phyloP scores from a whole-genome alignment of 257 asterid species.

The Nicotiana sylvestris region DNA sequence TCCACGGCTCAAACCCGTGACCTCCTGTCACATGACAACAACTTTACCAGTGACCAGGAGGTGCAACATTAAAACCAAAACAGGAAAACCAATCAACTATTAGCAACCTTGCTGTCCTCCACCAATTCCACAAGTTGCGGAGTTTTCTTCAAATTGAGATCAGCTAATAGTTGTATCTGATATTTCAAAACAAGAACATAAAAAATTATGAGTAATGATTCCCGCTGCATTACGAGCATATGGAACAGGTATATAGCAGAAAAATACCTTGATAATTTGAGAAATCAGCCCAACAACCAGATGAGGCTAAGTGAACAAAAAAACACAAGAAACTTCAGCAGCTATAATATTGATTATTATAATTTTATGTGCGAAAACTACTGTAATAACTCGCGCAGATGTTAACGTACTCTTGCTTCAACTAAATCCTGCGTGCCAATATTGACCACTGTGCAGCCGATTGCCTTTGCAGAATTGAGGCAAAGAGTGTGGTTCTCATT shows the following conservation, averaged over 20 bases:
- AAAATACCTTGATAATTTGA: conserved; percentile 83
- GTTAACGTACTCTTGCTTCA: conserved; percentile 71
- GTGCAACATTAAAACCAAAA: not conserved
- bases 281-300: conserved; percentile 84
- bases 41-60: no score
- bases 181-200: conserved; percentile 14
- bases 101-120: conserved; percentile 75
- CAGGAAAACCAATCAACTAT: conserved; percentile 15
- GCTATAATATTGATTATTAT: not conserved
- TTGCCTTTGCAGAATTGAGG: conserved; percentile 96
- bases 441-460: conserved; percentile 96
- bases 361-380: not conserved
- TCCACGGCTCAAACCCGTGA: no score
- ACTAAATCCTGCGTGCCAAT: conserved; percentile 93
- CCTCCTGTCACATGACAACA: no score
- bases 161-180: conserved; percentile 92
- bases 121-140: conserved; percentile 90
- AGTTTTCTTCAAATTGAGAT: conserved; percentile 84
- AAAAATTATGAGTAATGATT: not conserved
- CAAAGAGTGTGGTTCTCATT: conserved; percentile 90
- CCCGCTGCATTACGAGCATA: not conserved
- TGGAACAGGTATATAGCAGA: not conserved
- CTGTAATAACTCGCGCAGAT: not conserved
- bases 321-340: not conserved
- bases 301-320: conserved; percentile 63